Evolutionary conservation across 495 filamentous ascomycete species (phyloP).

Genomic region (Neurospora terricola): DNA sequence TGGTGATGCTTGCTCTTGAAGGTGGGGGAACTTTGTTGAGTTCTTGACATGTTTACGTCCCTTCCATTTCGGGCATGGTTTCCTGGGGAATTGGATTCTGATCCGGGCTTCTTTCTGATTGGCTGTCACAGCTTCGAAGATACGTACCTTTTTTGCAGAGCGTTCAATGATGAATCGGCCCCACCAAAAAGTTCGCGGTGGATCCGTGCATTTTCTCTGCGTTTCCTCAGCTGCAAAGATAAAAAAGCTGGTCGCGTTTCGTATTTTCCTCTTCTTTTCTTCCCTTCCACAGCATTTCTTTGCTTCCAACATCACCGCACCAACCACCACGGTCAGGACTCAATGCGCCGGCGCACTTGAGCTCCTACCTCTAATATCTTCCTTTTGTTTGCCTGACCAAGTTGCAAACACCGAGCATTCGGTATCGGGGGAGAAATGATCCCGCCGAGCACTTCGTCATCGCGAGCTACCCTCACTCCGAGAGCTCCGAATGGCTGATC

Average conservation of each 20-base stretch:
- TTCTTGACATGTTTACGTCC: slow-evolving; percentile 13
- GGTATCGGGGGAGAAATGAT: slow-evolving; percentile 14
- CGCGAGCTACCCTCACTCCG: slow-evolving; percentile 2
- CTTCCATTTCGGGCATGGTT: slow-evolving; percentile 12
- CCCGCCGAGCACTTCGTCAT: background rate
- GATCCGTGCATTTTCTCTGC: background rate
- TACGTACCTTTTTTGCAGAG: background rate
- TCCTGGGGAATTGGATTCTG: slow-evolving; percentile 7
- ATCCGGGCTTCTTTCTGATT: background rate
- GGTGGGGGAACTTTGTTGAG: background rate
- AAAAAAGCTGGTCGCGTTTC: background rate
- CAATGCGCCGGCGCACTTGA: background rate
- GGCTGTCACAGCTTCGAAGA: background rate
- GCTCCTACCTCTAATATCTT: background rate
- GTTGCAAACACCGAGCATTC: background rate
- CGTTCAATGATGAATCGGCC: background rate
- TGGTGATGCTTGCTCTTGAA: background rate
- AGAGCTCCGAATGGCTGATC: slow-evolving; percentile 20
- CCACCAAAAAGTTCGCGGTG: slow-evolving; percentile 13
- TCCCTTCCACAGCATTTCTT: background rate
- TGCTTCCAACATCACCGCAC: background rate
- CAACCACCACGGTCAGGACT: background rate
- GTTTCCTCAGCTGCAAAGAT: background rate
- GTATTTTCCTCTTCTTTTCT: background rate
- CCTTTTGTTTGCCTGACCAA: background rate